Evolutionary conservation across 2,329 filamentous ascomycete species (phyloP).

Genomic region (Monosporascus ibericus): DNA sequence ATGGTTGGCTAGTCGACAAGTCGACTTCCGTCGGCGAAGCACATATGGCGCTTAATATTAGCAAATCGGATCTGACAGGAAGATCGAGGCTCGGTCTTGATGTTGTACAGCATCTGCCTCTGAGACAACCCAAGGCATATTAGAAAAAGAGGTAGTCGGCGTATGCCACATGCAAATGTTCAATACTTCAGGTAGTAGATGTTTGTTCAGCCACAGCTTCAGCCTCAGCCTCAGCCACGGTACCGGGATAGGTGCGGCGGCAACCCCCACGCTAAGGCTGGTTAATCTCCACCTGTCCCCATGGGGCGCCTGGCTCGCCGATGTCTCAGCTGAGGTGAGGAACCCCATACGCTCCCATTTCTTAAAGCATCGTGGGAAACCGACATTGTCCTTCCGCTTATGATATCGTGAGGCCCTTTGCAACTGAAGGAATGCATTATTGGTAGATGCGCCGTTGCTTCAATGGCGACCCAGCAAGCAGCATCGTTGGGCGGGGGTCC

Average conservation of each 20-base stretch:
- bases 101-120: too few species aligned
- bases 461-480: constrained; percentile 6
- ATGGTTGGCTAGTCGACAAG: too few species aligned
- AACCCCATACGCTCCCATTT: not conserved
- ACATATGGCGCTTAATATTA: too few species aligned
- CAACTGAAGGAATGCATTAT: not conserved
- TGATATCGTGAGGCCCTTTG: not conserved
- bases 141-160: too few species aligned
- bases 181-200: not conserved
- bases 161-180: not conserved
- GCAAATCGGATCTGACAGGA: too few species aligned
- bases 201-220: too few species aligned
- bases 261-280: not conserved
- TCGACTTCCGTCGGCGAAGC: too few species aligned
- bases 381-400: not conserved
- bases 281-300: not conserved
- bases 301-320: not conserved
- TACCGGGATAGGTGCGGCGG: not conserved
- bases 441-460: not conserved
- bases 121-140: too few species aligned
- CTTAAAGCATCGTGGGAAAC: not conserved
- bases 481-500: constrained; percentile 21
- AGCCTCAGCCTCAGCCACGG: too few species aligned
- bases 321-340: not conserved
- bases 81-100: too few species aligned